Conservation (phyloP, 495 filamentous ascomycete species). For the Tetracladium marchalianum region DNA sequence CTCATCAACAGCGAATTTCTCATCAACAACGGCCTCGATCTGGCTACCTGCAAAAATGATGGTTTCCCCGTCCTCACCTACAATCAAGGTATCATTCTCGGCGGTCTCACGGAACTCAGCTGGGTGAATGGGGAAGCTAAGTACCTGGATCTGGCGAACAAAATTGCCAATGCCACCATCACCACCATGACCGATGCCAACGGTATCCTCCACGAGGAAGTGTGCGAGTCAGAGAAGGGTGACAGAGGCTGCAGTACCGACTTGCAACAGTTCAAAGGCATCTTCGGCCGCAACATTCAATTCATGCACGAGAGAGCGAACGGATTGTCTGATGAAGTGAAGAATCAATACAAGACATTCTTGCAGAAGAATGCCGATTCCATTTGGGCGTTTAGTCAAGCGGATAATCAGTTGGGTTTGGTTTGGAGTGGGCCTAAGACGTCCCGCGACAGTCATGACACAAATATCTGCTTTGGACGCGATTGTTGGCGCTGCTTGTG, state of each 20-base stretch:
- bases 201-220: conserved; percentile 51
- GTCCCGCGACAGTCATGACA: conserved; percentile 40
- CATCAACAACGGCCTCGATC: conserved; percentile 62
- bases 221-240: conserved; percentile 41
- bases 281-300: conserved; percentile 62
- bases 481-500: conserved; percentile 50
- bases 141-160: conserved; percentile 45
- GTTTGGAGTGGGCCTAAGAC: conserved; percentile 47
- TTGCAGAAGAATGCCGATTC: conserved; percentile 54
- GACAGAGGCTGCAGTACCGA: conserved; percentile 37
- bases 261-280: conserved; percentile 66
- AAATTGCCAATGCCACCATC: conserved; percentile 57
- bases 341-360: conserved; percentile 42
- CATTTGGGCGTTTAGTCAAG: conserved; percentile 56
- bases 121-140: conserved; percentile 27
- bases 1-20: conserved; percentile 54
- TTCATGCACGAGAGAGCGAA: conserved; percentile 40
- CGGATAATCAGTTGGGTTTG: conserved; percentile 39
- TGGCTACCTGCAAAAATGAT: conserved; percentile 44
- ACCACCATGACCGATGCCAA: conserved; percentile 38
- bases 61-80: conserved; percentile 54
- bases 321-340: conserved; percentile 19
- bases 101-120: conserved; percentile 58
- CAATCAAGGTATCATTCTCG: conserved; percentile 72
- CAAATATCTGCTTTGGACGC: conserved; percentile 62